Conservation (phyloP, 148 eudicot species). For the Tetragonia tetragonoides region DNA sequence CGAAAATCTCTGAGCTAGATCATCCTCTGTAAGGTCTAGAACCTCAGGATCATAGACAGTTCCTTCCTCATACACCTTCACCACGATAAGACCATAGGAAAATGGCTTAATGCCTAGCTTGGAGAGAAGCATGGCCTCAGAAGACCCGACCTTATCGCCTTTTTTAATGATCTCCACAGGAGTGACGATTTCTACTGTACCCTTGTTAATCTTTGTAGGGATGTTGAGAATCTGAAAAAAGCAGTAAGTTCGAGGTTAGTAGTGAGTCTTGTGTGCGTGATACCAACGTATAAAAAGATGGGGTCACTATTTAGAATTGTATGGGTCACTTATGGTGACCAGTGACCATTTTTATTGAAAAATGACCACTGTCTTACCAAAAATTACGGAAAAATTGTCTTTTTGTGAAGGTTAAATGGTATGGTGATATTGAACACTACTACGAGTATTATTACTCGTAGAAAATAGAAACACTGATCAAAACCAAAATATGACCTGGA, state of each 20-base stretch:
- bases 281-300: no score
- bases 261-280: no score
- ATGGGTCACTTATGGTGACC: no score
- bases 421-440: no score
- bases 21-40: conserved; percentile 53
- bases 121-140: conserved; percentile 51
- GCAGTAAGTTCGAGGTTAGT: background rate
- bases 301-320: no score
- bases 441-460: no score
- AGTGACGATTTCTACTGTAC: conserved; percentile 58
- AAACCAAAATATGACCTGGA: conserved; percentile 37
- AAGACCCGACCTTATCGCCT: conserved; percentile 66
- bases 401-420: no score
- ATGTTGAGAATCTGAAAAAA: conserved; percentile 43
- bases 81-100: conserved; percentile 49
- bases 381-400: no score
- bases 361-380: no score
- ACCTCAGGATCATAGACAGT: conserved; percentile 58
- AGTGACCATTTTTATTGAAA: no score
- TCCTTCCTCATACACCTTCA: conserved; percentile 47
- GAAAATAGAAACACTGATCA: no score
- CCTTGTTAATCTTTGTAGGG: conserved; percentile 70
- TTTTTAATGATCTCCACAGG: conserved; percentile 58
- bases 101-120: conserved; percentile 55
- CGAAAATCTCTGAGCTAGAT: conserved; percentile 45